Percentiles rank a stretch among this genome's conserved stretches.
phyloP scores from a whole-genome alignment of 352 stramenopile species.

The Globisporangium barbulae region DNA sequence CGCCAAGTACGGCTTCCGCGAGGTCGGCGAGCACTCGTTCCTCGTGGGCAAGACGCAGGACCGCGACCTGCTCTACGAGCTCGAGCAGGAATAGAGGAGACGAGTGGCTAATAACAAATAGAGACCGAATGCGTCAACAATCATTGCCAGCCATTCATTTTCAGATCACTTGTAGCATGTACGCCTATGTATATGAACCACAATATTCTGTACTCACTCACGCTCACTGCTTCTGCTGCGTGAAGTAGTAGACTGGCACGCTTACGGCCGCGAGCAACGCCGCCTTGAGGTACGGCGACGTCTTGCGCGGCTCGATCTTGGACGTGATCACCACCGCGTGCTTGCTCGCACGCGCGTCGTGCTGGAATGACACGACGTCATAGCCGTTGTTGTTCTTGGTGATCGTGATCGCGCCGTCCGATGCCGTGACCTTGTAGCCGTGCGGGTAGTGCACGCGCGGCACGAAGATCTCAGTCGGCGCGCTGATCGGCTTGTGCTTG shows the following conservation, averaged over 20 bases:
- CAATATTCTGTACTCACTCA: neutral
- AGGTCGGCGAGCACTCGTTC: slow-evolving; percentile 29
- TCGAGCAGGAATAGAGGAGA: slow-evolving; percentile 4
- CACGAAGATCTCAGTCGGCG: slow-evolving; percentile 61
- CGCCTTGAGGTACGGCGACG: slow-evolving; percentile 15
- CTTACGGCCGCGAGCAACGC: slow-evolving; percentile 12
- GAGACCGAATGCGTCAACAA: neutral
- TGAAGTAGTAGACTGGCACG: slow-evolving; percentile 12
- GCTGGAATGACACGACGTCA: slow-evolving; percentile 49
- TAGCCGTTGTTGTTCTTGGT: slow-evolving; percentile 48
- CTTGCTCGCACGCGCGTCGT: slow-evolving; percentile 23
- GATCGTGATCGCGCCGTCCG: slow-evolving; percentile 46
- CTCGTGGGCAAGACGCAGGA: slow-evolving; percentile 18
- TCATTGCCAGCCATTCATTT: neutral
- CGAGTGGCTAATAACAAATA: neutral
- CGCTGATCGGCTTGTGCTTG: slow-evolving; percentile 15
- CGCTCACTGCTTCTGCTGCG: slow-evolving; percentile 1
- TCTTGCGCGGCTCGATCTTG: slow-evolving; percentile 20
- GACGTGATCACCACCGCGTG: slow-evolving; percentile 46
- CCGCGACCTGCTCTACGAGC: slow-evolving; percentile 22
- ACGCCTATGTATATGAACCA: neutral
- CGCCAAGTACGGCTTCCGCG: slow-evolving; percentile 28
- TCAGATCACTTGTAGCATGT: neutral
- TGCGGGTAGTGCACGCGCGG: slow-evolving; percentile 70
- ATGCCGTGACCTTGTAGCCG: slow-evolving; percentile 54